A percentile compares a stretch with the other conserved stretches of the same genome.
Evolutionary conservation across 2,329 filamentous ascomycete genomes (phyloP).

Genomic region (Monilinia vaccinii-corymbosi): DNA sequence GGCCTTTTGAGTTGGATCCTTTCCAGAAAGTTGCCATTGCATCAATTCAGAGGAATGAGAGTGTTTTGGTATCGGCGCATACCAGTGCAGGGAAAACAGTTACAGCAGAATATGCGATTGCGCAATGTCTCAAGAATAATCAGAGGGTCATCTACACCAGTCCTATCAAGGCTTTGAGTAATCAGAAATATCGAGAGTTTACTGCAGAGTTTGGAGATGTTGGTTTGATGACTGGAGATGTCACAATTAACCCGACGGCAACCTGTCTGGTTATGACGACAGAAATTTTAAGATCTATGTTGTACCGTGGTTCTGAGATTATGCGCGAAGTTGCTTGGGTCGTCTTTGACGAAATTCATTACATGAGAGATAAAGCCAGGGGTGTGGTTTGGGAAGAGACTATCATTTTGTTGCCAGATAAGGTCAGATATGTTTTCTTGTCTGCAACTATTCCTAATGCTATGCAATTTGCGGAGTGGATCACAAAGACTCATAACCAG

Average conservation of each 20-base stretch:
- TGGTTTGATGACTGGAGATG: conserved; percentile 96
- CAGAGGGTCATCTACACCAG: conserved; percentile 98
- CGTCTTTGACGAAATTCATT: conserved; percentile 97
- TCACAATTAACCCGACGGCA: conserved; percentile 97
- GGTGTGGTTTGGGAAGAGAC: conserved; percentile 99
- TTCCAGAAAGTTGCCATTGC: conserved; percentile 94
- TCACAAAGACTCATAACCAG: conserved; percentile 94
- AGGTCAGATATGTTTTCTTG: conserved; percentile 96
- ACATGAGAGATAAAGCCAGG: conserved; percentile 87
- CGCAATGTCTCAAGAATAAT: conserved; percentile 93
- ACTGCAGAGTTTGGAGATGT: conserved; percentile 92
- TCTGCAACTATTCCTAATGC: conserved; percentile 98
- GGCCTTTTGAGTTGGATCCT: conserved; percentile 87
- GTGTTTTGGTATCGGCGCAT: conserved; percentile 91
- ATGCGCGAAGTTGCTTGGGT: conserved; percentile 99
- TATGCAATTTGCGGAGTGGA: conserved; percentile 99
- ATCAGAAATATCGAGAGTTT: conserved; percentile 98
- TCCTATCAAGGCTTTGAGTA: conserved; percentile 97
- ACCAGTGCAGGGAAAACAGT: conserved; percentile 98
- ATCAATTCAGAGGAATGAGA: conserved; percentile 93
- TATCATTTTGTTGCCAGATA: conserved; percentile 94
- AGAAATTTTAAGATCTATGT: conserved; percentile 96
- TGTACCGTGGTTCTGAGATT: conserved; percentile 96
- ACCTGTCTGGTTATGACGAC: conserved; percentile 99
- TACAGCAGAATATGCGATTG: conserved; percentile 95